Base-by-base conservation (phyloP, 208 protist genomes). In the Leishmania martiniquensis region DNA sequence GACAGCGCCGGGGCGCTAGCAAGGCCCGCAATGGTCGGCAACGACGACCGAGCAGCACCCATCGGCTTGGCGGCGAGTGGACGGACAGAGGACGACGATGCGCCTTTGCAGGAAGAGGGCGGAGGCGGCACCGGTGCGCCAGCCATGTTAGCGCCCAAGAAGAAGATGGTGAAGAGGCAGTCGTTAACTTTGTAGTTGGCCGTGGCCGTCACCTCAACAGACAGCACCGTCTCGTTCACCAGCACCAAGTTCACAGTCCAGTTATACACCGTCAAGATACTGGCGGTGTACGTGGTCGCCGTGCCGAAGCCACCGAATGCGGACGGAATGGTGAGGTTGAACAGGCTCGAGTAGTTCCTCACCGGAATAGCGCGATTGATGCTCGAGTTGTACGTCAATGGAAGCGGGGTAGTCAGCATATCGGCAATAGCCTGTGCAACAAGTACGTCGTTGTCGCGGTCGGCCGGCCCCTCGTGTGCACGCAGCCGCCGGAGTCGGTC, bases 131-230 rank as follows among this genome's bases (percentile, higher is more conserved):
- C 34, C 44, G 42, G 49, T n/a, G 51, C 49, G 39, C 22, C 66
- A 1, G 76, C 74, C 54, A 78, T 49, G 54, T 86, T 78, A 9
- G 34, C 10, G 37, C 82, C 78, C 25, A 73, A 77, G 69, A 80
- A 86, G 52, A 75, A 72, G 57, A 87, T 76, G 42, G 80, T 84
- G 42, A 87, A 84, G 34, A 75, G 55, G 67, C 83, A 87, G 29
- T 54, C 75, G 54, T 78, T 76, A 15, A 68, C 66, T 2, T 29
- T 55, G n/a, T n/a, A n/a, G 9, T 22, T 67, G 37, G 34, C 44
- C 29, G 60, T n/a, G 4, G 70, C 75, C 34, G 63, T 80, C 34
- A 81, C 55, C 62, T 78, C 74, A 9, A 76, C 62, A 20, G 78
- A 83, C 37, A 86, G 29, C 9, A 68, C 32, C 25, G 49, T 78